Base-by-base conservation (phyloP, 345 rosid genomes). In the Rhodamnia rubescens region DNA sequence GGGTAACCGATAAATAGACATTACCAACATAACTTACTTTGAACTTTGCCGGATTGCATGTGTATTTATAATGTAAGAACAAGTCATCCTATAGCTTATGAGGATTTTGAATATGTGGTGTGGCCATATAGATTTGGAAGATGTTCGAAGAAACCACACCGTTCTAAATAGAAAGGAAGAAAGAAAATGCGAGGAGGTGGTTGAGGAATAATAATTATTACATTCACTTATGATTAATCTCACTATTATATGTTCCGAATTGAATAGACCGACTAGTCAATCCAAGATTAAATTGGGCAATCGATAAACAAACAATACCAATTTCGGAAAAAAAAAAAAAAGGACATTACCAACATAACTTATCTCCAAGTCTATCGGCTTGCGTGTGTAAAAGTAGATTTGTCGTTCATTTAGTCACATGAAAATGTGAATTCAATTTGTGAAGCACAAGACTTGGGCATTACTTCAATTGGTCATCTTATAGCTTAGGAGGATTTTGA, bases 1-100 rank as follows among this genome's bases (percentile, higher is more conserved):
- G 12, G 26, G 7, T 3, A 69, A 36, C 7, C 9, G 2, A 69
- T 69, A 36, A 8, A 36, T 1, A 36, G 0, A 32, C 7, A 36
- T 36, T 20, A 36, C 4, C 0, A 0, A 36, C 26, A 36, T 9
- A 69, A 69, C 4, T 69, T 9, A 69, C 32, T 1, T 36, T 22
- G 3, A 1, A 3, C 0, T 59, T 1, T 14, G 20, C 7, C 0
- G 0, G 40, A 10, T 27, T 59, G 74, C 5, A 0, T 32, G 2
- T 27, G 11, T 27, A 59, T 59, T 13, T 59, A 27, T 27, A 14
- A 59, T 27, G 40, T 14, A 59, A 58, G 64, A 58, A 29, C 64
- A n/a, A n/a, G 59, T 15, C 75, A 61, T 29, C 75, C 15, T 7
- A 61, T 36, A 61, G 20, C 10, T 61, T 29, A 7, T 40, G 75